Conservation (phyloP, 768 basidiomycete genomes). For the Chalciporus piperatus region DNA sequence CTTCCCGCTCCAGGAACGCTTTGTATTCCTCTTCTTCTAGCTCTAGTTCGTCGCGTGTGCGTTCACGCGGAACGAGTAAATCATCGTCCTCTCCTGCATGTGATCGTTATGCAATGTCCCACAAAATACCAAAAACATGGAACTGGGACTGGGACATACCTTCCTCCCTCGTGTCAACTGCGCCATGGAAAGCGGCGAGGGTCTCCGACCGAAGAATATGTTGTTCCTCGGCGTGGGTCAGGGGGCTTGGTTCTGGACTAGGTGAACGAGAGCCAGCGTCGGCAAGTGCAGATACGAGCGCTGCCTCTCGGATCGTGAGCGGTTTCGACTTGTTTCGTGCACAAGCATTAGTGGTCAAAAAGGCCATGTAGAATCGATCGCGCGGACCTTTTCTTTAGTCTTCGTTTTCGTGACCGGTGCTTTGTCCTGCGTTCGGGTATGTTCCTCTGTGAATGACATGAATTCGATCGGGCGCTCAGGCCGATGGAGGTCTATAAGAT, state of each 20-base stretch:
- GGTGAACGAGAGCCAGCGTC: conserved; percentile 50
- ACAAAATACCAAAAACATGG: too few species aligned
- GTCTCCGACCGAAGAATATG: conserved; percentile 72
- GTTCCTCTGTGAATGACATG: conserved; percentile 55
- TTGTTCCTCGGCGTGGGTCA: conserved; percentile 81
- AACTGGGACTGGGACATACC: conserved; percentile 6
- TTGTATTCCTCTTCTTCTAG: conserved; percentile 84
- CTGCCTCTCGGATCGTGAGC: conserved; percentile 70
- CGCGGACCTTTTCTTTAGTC: conserved; percentile 51
- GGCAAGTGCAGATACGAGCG: conserved; percentile 59
- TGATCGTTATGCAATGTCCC: neutral
- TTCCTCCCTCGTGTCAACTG: conserved; percentile 17
- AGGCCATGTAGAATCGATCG: neutral
- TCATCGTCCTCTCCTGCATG: conserved; percentile 54
- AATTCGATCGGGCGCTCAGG: neutral
- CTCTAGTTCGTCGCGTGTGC: conserved; percentile 73
- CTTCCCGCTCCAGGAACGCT: conserved; percentile 76
- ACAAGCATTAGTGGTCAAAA: neutral
- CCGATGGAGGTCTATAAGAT: neutral
- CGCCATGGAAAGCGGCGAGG: conserved; percentile 74
- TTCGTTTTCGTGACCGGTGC: conserved; percentile 24
- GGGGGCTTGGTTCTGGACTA: conserved; percentile 47
- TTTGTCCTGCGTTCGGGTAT: conserved; percentile 38
- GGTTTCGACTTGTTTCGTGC: conserved; percentile 54
- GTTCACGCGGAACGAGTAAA: conserved; percentile 70